These are phyloP conservation scores for Rosa rugosa DNA, from an alignment of 306 rosid genomes.

Conservation along the genomic window DNA sequence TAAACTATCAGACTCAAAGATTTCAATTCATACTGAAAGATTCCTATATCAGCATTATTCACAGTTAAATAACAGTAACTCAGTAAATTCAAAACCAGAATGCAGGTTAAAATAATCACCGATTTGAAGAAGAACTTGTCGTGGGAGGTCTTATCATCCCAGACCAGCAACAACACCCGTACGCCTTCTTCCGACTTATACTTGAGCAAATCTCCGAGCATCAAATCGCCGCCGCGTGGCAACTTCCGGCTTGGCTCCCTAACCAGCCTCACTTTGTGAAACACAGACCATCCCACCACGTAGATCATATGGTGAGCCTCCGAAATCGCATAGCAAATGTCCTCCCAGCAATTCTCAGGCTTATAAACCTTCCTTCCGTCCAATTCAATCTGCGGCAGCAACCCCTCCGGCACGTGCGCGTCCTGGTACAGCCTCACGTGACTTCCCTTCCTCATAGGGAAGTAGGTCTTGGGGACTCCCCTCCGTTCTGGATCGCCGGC, in stretches of 20 bases:
- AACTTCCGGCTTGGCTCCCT: slow-evolving; percentile 61
- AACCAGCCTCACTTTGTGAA: slow-evolving; percentile 66
- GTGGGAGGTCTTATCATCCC: slow-evolving; percentile 96
- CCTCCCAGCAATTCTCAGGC: slow-evolving; percentile 87
- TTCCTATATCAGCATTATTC: neutral
- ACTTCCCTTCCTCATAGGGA: slow-evolving; percentile 78
- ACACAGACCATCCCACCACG: slow-evolving; percentile 82
- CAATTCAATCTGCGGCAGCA: slow-evolving; percentile 51
- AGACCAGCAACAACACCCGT: slow-evolving; percentile 67
- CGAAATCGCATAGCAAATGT: slow-evolving; percentile 74
- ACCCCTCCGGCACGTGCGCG: slow-evolving; percentile 55
- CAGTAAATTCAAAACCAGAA: neutral
- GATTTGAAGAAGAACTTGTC: slow-evolving; percentile 56
- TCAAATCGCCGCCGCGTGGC: slow-evolving; percentile 71
- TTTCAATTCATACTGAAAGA: neutral
- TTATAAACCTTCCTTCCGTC: slow-evolving; percentile 52
- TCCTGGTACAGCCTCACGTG: slow-evolving; percentile 75
- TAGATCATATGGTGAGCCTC: slow-evolving; percentile 96
- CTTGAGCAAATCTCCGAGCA: slow-evolving; percentile 91
- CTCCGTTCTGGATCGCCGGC: slow-evolving; percentile 68
- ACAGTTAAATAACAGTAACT: neutral
- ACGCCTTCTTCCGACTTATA: slow-evolving; percentile 93
- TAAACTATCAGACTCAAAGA: neutral
- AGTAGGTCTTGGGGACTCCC: slow-evolving; percentile 77
- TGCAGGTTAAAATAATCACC: slow-evolving; percentile 39